These are phyloP conservation scores for Fusarium sp. DNA, from an alignment of 2,329 filamentous ascomycete genomes.

Conservation along the genomic window DNA sequence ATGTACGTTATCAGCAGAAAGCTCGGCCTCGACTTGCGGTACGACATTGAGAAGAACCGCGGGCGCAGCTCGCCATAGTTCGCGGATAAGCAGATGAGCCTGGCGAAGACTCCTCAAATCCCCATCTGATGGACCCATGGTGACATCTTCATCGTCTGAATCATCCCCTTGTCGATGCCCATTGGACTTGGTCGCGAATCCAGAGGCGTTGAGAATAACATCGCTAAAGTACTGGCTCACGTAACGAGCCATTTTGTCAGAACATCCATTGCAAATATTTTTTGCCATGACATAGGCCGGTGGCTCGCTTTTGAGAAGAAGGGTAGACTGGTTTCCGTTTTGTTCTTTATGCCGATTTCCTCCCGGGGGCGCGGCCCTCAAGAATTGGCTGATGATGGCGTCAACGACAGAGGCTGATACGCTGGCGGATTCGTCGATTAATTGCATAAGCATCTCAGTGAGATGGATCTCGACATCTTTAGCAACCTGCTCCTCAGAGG, in stretches of 20 bases:
- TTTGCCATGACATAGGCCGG: constrained; percentile 97
- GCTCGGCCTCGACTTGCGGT: constrained; percentile 91
- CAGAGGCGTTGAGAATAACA: constrained; percentile 90
- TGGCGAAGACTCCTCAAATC: constrained; percentile 91
- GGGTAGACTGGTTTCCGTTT: constrained; percentile 84
- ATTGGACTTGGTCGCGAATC: constrained; percentile 68
- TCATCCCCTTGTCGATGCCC: constrained; percentile 73
- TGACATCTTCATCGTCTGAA: constrained; percentile 73
- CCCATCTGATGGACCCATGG: constrained; percentile 79
- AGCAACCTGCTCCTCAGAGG: constrained; percentile 84
- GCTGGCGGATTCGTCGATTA: constrained; percentile 86
- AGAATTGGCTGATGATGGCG: constrained; percentile 94
- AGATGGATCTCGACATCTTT: constrained; percentile 97
- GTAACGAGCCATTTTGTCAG: constrained; percentile 95
- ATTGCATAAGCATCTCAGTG: constrained; percentile 84
- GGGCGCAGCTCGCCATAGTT: constrained; percentile 94
- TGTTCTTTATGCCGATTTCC: constrained; percentile 73
- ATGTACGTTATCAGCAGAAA: constrained; percentile 90
- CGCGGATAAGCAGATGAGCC: constrained; percentile 88
- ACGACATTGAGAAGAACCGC: constrained; percentile 93
- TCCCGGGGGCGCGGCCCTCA: constrained; percentile 84
- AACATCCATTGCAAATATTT: constrained; percentile 88
- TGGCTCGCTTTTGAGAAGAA: constrained; percentile 89
- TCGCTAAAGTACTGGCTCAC: constrained; percentile 98
- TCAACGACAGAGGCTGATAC: constrained; percentile 89